phyloP scores from a whole-genome alignment of 2,329 filamentous ascomycete genomes.

The Colletotrichum lini region DNA sequence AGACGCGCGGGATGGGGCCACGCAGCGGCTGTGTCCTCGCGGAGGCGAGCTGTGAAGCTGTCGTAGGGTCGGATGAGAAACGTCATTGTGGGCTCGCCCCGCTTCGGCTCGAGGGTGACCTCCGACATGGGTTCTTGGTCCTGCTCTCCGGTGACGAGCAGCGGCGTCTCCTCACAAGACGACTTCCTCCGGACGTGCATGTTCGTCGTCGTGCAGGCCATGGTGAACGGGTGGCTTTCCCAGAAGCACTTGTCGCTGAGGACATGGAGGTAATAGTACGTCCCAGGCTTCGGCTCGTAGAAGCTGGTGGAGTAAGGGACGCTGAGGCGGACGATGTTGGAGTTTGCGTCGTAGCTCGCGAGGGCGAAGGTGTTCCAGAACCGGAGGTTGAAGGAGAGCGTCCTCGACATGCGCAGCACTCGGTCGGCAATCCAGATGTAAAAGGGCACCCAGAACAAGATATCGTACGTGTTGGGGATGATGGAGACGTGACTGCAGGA shows the following conservation, averaged over 20 bases:
- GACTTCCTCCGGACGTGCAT: slow-evolving; percentile 39
- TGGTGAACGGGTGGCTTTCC: slow-evolving; percentile 67
- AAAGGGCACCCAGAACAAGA: slow-evolving; percentile 64
- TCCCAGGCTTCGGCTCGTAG: slow-evolving; percentile 56
- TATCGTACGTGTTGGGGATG: slow-evolving; percentile 63
- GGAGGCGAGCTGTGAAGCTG: slow-evolving; percentile 58
- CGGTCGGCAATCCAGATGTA: slow-evolving; percentile 67
- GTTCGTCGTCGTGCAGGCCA: slow-evolving; percentile 50
- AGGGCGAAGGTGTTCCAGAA: slow-evolving; percentile 54
- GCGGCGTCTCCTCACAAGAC: slow-evolving; percentile 51
- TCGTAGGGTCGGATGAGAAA: slow-evolving; percentile 64
- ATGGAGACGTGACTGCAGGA: slow-evolving; percentile 64
- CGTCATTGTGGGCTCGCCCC: slow-evolving; percentile 49
- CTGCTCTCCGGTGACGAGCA: slow-evolving; percentile 46
- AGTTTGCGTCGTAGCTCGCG: slow-evolving; percentile 53
- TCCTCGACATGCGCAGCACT: slow-evolving; percentile 59
- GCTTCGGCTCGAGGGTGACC: slow-evolving; percentile 23
- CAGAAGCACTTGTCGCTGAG: slow-evolving; percentile 58
- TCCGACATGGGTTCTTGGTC: slow-evolving; percentile 35
- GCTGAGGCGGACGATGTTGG: slow-evolving; percentile 59
- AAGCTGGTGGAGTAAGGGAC: slow-evolving; percentile 53
- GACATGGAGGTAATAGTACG: slow-evolving; percentile 62
- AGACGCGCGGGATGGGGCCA: slow-evolving; percentile 48
- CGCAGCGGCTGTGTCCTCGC: slow-evolving; percentile 47
- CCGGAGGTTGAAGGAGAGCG: slow-evolving; percentile 56